These are phyloP conservation scores for Fusarium sp. DNA, from an alignment of 2,329 filamentous ascomycete species.

Conservation along the genomic window DNA sequence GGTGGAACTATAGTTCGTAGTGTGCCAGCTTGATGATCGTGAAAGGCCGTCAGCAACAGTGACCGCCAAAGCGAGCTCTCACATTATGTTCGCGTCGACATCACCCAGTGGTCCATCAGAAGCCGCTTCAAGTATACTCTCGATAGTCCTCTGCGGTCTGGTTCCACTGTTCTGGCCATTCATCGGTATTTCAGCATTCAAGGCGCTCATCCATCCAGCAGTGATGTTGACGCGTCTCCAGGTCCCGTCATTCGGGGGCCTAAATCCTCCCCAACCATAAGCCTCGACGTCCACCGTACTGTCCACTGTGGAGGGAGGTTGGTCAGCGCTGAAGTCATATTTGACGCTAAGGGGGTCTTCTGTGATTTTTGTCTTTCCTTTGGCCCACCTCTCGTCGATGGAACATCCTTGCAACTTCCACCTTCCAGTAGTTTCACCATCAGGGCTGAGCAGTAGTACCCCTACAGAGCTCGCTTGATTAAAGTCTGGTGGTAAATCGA, in stretches of 20 bases:
- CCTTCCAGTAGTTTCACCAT: background rate
- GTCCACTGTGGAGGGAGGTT: background rate
- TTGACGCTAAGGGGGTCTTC: background rate
- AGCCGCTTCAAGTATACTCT: background rate
- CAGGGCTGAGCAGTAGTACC: background rate
- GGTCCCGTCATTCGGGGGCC: background rate
- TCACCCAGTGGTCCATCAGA: background rate
- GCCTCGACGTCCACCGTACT: background rate
- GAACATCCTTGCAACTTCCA: background rate
- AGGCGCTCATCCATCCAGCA: background rate
- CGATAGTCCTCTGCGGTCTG: fast-evolving
- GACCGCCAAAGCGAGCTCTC: background rate
- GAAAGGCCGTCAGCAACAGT: background rate
- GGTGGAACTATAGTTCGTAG: background rate
- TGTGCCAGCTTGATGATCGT: background rate
- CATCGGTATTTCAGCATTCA: background rate
- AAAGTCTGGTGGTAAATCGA: background rate
- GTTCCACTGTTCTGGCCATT: background rate
- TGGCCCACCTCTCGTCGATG: background rate
- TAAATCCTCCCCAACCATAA: background rate
- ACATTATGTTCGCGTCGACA: background rate
- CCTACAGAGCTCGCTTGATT: background rate
- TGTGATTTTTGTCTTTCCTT: background rate
- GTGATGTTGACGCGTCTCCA: background rate
- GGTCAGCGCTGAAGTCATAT: background rate